phyloP scores from a whole-genome alignment of 768 basidiomycete species.

The Pleurotus pulmonarius region DNA sequence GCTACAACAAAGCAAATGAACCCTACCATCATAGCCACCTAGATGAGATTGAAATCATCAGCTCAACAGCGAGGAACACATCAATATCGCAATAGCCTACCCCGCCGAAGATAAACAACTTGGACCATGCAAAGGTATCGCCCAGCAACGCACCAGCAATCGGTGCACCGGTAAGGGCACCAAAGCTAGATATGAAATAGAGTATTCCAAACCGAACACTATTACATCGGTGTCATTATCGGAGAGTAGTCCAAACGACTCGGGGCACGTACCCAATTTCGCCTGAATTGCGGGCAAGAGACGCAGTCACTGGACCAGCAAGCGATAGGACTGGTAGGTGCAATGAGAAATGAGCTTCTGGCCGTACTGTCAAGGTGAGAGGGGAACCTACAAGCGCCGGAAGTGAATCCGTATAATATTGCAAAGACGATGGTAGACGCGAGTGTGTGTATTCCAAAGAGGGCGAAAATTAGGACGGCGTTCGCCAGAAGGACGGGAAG shows the following conservation, averaged over 20 bases:
- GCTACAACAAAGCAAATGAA: not conserved
- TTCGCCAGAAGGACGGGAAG: slow-evolving; percentile 37
- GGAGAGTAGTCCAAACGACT: not conserved
- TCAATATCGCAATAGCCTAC: not conserved
- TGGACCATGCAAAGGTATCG: slow-evolving; percentile 17
- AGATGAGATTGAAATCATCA: not conserved
- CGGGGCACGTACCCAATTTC: not conserved
- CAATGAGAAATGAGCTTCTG: not conserved
- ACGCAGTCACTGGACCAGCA: not conserved
- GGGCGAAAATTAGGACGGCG: slow-evolving; percentile 39
- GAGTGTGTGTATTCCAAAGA: slow-evolving; percentile 36
- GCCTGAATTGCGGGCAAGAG: not conserved
- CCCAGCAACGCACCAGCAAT: slow-evolving; percentile 18
- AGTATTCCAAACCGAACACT: slow-evolving; percentile 5
- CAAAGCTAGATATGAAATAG: not conserved
- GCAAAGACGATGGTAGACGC: slow-evolving; percentile 38
- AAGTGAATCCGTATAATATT: slow-evolving; percentile 49
- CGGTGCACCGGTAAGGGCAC: slow-evolving; percentile 11
- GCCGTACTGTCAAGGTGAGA: not conserved
- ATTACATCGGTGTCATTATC: not conserved
- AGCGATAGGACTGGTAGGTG: not conserved
- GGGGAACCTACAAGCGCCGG: slow-evolving; percentile 39
- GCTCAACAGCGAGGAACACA: not conserved
- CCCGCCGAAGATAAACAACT: slow-evolving; percentile 13
- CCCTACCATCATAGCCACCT: not conserved